phyloP scores from a whole-genome alignment of 345 rosid species.

The Geranium brycei region DNA sequence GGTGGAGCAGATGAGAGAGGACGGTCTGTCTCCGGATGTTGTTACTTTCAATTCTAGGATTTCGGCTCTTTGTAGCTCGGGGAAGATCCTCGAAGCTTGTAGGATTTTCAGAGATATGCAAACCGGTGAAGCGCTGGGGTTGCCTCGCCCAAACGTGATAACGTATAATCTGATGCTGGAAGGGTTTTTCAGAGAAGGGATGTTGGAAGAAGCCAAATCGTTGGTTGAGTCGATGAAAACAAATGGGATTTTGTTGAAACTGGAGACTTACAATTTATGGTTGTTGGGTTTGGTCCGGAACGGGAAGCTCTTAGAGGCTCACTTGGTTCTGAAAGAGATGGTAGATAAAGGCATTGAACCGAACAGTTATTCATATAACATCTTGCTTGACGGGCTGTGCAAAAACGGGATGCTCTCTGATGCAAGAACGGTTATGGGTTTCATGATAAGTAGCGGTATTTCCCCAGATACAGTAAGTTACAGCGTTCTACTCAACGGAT shows the following conservation, averaged over 20 bases:
- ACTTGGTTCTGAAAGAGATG: constrained; percentile 55
- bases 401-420: constrained; percentile 72
- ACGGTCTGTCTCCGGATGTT: constrained; percentile 63
- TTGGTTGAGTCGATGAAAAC: constrained; percentile 49
- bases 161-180: constrained; percentile 72
- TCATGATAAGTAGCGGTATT: constrained; percentile 48
- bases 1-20: constrained; percentile 67
- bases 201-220: constrained; percentile 71
- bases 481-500: constrained; percentile 64
- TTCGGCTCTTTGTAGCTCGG: constrained; percentile 60
- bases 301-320: constrained; percentile 61
- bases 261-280: constrained; percentile 78
- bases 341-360: constrained; percentile 41
- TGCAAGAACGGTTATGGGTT: constrained; percentile 44
- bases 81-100: constrained; percentile 75
- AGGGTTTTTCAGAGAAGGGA: constrained; percentile 69
- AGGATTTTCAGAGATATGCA: constrained; percentile 92
- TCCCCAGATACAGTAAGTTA: constrained; percentile 67
- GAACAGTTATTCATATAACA: constrained; percentile 61
- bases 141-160: constrained; percentile 64
- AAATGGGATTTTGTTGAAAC: constrained; percentile 28
- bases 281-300: constrained; percentile 61
- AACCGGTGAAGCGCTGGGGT: constrained; percentile 55
- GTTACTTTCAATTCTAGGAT: constrained; percentile 82
- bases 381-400: constrained; percentile 70